phyloP scores from a whole-genome alignment of 306 rosid genomes.

The Cucumis hystrix region DNA sequence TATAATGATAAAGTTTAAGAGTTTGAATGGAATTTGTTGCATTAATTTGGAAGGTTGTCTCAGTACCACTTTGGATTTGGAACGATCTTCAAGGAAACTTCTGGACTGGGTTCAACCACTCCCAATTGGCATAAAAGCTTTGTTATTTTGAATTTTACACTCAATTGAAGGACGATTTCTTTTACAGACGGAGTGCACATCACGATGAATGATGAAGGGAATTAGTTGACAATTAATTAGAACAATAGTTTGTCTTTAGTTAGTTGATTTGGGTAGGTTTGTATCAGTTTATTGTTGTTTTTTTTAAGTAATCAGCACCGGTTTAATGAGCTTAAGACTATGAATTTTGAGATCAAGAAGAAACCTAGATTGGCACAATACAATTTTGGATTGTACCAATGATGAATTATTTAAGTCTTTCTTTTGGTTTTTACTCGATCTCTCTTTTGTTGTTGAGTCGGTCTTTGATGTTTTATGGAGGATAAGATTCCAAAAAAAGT shows the following conservation, averaged over 20 bases:
- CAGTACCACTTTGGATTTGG: background rate
- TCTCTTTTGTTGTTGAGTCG: no score
- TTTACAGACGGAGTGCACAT: background rate
- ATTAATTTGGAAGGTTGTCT: background rate
- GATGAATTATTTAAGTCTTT: background rate
- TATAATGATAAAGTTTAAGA: background rate
- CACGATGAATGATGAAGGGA: background rate
- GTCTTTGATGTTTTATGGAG: no score
- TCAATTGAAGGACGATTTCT: background rate
- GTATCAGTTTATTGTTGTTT: background rate
- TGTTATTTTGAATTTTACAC: background rate
- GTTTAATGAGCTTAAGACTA: background rate
- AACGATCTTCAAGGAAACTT: background rate
- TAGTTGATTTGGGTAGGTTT: background rate
- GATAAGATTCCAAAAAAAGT: no score
- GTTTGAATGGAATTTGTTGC: background rate
- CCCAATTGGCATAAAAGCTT: background rate
- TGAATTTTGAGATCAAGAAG: background rate
- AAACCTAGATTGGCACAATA: background rate
- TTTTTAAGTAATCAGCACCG: background rate
- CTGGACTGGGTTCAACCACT: background rate
- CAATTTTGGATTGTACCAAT: background rate
- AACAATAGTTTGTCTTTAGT: background rate
- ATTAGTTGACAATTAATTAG: background rate
- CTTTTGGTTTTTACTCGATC: no score